Base-by-base conservation (phyloP, 1,284 basidiomycete genomes). In the Puccinia triticina region DNA sequence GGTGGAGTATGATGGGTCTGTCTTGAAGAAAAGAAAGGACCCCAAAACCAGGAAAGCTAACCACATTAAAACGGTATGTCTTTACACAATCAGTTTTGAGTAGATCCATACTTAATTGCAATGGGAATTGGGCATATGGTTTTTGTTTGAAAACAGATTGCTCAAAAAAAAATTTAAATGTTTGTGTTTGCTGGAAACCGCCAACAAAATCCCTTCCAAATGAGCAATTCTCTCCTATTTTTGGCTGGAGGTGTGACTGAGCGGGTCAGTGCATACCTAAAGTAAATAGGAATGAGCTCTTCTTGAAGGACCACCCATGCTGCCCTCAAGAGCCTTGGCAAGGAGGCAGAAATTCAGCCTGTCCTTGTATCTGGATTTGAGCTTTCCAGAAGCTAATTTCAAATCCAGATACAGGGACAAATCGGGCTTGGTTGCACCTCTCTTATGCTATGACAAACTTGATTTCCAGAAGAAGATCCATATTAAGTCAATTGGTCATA, bases 391-490 rank as follows among this genome's bases (percentile, higher is more conserved):
- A 21, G 53, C 53, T 21, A 55, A 55, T 5, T 8, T 14, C 43
- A 46, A 46, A 46, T 14, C 14, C 8, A 14, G 14, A 46, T 46
- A 7, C 7, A 8, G 7, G 43, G 7, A 46, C 43, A 46, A 14
- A 8, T 14, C 14, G 8, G 43, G 43, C 7, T 8, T 46, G 7
- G 43, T 46, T 14, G 43, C 43, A 14, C 43, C 43, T 14, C 43
- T 46, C 43, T 14, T 46, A 14, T 46, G 43, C 43, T 46, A 26
- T 59, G 67, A 69, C 26, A 69, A 69, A 10, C 26, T 69, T 2
- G 67, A 69, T 16, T 46, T 69, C 12, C 40, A 69, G 21, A 8
- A 69, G 21, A 43, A n/a, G 40, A 34, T 69, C 37, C 67, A 69
- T n/a, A 26, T 14, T n/a, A 3, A 69, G 37, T 69, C 67, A 4